Conservation (phyloP, 441 rosid genomes). For the Codiaeum variegatum region DNA sequence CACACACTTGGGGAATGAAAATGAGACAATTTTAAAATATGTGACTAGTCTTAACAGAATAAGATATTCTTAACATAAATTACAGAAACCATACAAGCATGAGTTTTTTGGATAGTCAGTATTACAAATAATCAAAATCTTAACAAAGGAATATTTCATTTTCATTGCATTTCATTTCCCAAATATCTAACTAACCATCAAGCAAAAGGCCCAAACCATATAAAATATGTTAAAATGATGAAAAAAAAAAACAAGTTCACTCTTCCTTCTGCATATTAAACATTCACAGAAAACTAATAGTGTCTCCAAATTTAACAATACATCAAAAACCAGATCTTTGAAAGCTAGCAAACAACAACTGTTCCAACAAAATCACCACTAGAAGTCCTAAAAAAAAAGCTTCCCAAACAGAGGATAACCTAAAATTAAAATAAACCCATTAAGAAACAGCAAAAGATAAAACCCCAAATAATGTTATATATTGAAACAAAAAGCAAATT, state of each 20-base stretch:
- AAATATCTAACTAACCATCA: slow-evolving; percentile 1
- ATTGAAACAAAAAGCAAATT: neutral
- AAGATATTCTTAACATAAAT: neutral
- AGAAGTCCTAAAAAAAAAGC: neutral
- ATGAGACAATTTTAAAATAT: too few relatives aligned
- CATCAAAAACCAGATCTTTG: neutral
- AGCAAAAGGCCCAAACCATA: neutral
- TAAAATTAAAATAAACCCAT: neutral
- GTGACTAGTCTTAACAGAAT: too few relatives aligned
- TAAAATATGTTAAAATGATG: neutral
- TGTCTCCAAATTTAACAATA: neutral
- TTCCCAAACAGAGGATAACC: neutral
- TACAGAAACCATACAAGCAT: neutral
- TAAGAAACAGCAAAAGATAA: neutral
- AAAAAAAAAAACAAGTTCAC: neutral
- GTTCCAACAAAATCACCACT: neutral
- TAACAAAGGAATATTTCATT: neutral
- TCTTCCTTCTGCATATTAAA: neutral
- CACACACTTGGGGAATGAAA: too few relatives aligned
- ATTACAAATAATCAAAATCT: neutral
- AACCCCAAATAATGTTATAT: neutral
- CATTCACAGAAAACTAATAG: neutral
- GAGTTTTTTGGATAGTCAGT: neutral
- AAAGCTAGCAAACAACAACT: neutral
- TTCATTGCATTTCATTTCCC: neutral